phyloP scores from a whole-genome alignment of 768 basidiomycete genomes.

The Mycena rosella region DNA sequence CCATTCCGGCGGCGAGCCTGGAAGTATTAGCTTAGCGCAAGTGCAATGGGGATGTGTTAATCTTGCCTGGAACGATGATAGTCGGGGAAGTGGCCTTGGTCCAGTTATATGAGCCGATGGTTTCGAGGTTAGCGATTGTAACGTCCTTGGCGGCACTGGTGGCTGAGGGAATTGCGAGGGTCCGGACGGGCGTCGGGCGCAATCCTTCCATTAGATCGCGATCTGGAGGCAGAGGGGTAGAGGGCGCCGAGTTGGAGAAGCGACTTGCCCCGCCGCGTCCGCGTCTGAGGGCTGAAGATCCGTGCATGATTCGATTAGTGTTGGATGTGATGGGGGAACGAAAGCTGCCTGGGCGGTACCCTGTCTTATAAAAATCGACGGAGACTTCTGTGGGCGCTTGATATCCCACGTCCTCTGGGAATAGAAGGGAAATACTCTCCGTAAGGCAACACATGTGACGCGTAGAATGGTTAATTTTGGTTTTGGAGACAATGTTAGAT shows the following conservation, averaged over 20 bases:
- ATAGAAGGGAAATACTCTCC: not conserved
- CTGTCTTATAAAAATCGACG: not conserved
- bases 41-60: no score
- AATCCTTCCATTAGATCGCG: constrained; percentile 54
- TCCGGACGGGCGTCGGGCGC: constrained; percentile 42
- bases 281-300: constrained; percentile 1
- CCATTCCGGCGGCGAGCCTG: constrained; percentile 76
- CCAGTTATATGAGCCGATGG: constrained; percentile 70
- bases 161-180: constrained; percentile 40
- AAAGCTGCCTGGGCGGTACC: not conserved
- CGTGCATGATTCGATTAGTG: no score
- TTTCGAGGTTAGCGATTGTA: constrained; percentile 54
- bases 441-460: not conserved
- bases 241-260: constrained; percentile 25
- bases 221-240: constrained; percentile 45
- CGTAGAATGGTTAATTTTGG: not conserved
- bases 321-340: not conserved
- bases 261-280: constrained; percentile 18
- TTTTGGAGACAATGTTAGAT: not conserved
- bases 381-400: not conserved
- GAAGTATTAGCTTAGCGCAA: no score
- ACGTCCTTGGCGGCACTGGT: constrained; percentile 45
- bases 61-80: constrained; percentile 62
- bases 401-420: not conserved
- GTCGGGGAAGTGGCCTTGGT: constrained; percentile 55